Conservation (phyloP, 345 rosid genomes). For the Eucalyptus fibrosa region DNA sequence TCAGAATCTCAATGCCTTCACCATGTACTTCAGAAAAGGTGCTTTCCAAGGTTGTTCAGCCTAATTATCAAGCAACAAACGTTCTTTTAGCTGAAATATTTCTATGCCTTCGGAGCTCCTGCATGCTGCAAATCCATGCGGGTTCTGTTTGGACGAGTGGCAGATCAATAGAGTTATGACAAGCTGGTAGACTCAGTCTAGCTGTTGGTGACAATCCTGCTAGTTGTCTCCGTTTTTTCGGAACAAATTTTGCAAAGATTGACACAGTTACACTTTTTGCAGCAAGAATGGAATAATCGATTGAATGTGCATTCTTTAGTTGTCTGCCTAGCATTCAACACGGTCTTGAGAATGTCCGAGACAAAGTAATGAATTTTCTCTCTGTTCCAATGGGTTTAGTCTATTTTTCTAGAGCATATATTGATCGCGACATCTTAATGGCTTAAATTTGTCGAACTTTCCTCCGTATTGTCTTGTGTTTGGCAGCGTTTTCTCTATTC, state of each 20-base stretch:
- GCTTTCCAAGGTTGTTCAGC: not conserved
- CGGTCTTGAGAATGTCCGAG: not conserved
- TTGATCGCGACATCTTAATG: not conserved
- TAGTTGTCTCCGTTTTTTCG: not conserved
- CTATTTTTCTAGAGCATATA: not conserved
- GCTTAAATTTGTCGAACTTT: not conserved
- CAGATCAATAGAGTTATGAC: not conserved
- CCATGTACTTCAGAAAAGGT: not conserved
- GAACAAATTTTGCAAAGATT: not conserved
- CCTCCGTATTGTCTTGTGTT: not conserved
- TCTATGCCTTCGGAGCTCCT: not conserved
- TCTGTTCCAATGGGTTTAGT: not conserved
- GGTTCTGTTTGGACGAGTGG: not conserved
- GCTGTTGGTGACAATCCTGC: not conserved
- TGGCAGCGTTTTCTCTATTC: not conserved
- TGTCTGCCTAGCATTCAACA: not conserved
- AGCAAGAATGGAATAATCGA: not conserved
- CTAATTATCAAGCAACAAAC: not conserved
- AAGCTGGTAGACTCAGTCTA: not conserved
- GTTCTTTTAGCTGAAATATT: not conserved
- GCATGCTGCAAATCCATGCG: not conserved
- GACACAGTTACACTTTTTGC: not conserved
- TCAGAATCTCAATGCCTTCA: not conserved
- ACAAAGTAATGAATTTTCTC: not conserved
- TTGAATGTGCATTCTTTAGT: not conserved